A percentile compares a stretch with the other conserved stretches of the same genome.
Evolutionary conservation across 805 yeast species (phyloP).

Genomic region (Lipomyces lipofer): DNA sequence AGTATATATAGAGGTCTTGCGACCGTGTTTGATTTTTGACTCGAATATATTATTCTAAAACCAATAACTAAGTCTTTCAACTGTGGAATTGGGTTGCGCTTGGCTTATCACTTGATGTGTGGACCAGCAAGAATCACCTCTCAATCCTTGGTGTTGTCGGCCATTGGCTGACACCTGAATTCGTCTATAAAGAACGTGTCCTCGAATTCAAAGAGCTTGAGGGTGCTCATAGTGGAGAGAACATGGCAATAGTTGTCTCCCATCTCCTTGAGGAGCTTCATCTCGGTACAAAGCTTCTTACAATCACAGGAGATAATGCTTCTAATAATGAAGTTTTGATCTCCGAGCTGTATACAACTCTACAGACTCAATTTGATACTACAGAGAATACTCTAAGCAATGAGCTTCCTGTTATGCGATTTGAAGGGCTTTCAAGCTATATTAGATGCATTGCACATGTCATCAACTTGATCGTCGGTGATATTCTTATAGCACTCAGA

Average conservation of each 20-base stretch:
- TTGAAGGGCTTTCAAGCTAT: constrained; percentile 1
- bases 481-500: background rate
- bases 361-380: background rate
- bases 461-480: background rate
- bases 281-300: background rate
- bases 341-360: background rate
- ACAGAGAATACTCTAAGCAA: background rate
- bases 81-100: too few species aligned
- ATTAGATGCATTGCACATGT: background rate
- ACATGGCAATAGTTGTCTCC: background rate
- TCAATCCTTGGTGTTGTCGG: background rate
- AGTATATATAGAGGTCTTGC: too few species aligned
- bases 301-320: background rate
- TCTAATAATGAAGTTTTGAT: background rate
- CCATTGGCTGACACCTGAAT: background rate
- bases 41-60: too few species aligned
- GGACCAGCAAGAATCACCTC: background rate
- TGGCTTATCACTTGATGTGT: background rate
- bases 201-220: background rate
- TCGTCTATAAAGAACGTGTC: background rate
- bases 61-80: too few species aligned
- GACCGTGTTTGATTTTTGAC: too few species aligned
- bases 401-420: background rate
- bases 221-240: background rate
- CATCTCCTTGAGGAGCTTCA: background rate